These are phyloP conservation scores for Neofusicoccum laricinum DNA, from an alignment of 2,329 filamentous ascomycete genomes.

Conservation along the genomic window DNA sequence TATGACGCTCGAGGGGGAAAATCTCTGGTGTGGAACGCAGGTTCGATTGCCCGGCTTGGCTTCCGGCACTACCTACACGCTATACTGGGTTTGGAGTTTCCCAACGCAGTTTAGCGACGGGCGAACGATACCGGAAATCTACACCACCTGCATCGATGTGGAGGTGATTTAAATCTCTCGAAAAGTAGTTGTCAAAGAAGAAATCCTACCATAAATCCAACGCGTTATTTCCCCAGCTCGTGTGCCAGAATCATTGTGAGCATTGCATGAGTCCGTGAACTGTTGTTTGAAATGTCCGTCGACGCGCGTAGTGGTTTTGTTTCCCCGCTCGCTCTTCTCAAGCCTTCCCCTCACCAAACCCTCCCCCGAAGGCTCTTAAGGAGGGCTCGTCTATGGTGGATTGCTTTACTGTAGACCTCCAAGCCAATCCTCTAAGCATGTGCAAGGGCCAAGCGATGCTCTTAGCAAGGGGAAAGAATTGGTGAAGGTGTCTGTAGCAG, in stretches of 20 bases:
- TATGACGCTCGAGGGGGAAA: neutral
- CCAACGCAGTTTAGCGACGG: conserved; percentile 49
- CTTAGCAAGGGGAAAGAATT: neutral
- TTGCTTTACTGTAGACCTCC: too few species aligned
- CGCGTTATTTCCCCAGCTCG: neutral
- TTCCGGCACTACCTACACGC: conserved; percentile 66
- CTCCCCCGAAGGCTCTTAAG: too few species aligned
- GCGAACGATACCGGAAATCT: conserved; percentile 55
- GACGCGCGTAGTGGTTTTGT: too few species aligned
- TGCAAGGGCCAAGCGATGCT: neutral
- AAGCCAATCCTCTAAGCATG: neutral
- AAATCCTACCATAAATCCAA: neutral
- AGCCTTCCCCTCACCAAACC: too few species aligned
- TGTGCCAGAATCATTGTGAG: too few species aligned
- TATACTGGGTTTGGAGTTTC: conserved; percentile 99
- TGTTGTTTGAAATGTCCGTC: too few species aligned
- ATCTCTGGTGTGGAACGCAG: conserved; percentile 76
- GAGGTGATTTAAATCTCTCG: conserved; percentile 36
- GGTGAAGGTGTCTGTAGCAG: too few species aligned
- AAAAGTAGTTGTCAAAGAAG: neutral
- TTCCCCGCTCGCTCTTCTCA: too few species aligned
- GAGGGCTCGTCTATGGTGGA: too few species aligned
- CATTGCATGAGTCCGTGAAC: too few species aligned
- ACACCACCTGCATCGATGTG: conserved; percentile 59
- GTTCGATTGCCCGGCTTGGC: conserved; percentile 69